phyloP scores from a whole-genome alignment of 441 rosid species.

The Metrosideros polymorpha region DNA sequence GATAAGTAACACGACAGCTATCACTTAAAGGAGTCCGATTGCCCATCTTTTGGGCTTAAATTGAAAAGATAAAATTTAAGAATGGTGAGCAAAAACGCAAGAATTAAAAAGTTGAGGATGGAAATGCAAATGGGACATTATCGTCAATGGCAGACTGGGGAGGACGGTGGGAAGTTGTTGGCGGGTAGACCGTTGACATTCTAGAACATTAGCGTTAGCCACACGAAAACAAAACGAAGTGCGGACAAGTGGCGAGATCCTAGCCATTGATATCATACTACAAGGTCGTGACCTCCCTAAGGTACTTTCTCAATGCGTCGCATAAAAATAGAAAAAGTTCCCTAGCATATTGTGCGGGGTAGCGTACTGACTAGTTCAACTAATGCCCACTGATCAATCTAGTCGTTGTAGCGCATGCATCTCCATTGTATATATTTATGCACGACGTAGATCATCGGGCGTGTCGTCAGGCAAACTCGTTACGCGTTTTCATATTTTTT shows the following conservation, averaged over 20 bases:
- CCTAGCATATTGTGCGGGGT: background rate
- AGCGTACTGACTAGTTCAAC: background rate
- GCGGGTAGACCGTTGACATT: background rate
- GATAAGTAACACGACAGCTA: background rate
- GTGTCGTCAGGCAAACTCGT: rapidly evolving
- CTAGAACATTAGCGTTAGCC: background rate
- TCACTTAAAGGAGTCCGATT: background rate
- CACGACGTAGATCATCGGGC: rapidly evolving
- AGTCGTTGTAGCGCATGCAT: rapidly evolving
- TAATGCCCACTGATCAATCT: background rate
- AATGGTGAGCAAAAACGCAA: background rate
- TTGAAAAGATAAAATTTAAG: background rate
- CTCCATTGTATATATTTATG: background rate
- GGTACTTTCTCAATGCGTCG: background rate
- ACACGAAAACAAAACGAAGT: background rate
- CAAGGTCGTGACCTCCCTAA: background rate
- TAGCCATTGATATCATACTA: background rate
- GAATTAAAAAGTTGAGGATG: background rate
- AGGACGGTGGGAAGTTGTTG: background rate
- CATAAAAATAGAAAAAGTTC: background rate
- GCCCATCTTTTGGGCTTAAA: background rate
- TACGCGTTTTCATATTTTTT: background rate
- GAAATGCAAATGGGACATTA: background rate
- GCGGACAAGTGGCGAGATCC: background rate
- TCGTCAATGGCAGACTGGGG: background rate